phyloP scores from a whole-genome alignment of 1,139 yeast species.

The Yamadazyma diddensiae region DNA sequence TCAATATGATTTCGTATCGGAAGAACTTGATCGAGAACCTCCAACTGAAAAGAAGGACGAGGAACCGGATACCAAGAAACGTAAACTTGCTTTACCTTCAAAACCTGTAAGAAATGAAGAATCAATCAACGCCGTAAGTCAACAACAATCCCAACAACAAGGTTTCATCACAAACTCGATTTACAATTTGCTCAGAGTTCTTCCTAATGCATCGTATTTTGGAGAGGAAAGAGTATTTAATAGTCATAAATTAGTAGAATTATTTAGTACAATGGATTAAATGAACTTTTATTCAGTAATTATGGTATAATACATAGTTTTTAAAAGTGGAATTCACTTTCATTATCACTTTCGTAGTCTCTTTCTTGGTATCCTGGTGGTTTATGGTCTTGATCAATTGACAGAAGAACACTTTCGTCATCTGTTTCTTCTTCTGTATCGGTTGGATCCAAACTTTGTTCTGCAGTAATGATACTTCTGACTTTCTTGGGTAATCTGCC shows the following conservation, averaged over 20 bases:
- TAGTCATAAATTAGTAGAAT: constrained; percentile 39
- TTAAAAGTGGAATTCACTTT: constrained; percentile 19
- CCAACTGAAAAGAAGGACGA: constrained; percentile 13
- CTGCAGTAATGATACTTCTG: constrained; percentile 41
- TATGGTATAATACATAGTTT: not conserved
- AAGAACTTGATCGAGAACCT: constrained; percentile 35
- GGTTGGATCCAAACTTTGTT: constrained; percentile 24
- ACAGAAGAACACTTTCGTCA: constrained; percentile 14
- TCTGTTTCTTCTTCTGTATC: constrained; percentile 13
- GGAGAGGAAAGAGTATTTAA: constrained; percentile 42
- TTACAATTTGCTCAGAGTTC: constrained; percentile 48
- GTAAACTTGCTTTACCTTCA: constrained; percentile 16
- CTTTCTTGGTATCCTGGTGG: constrained; percentile 3
- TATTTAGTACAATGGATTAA: constrained; percentile 24
- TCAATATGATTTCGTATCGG: constrained; percentile 42
- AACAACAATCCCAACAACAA: constrained; percentile 9
- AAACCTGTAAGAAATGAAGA: constrained; percentile 10
- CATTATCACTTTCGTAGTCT: constrained; percentile 13
- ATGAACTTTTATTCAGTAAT: not conserved
- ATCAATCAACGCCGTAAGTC: constrained; percentile 6
- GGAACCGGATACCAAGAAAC: constrained; percentile 19
- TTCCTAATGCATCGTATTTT: constrained; percentile 51
- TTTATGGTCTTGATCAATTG: constrained; percentile 13
- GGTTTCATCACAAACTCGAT: constrained; percentile 52
- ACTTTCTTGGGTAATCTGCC: constrained; percentile 48